Conservation (phyloP, 768 basidiomycete genomes). For the Auricularia heimuer region DNA sequence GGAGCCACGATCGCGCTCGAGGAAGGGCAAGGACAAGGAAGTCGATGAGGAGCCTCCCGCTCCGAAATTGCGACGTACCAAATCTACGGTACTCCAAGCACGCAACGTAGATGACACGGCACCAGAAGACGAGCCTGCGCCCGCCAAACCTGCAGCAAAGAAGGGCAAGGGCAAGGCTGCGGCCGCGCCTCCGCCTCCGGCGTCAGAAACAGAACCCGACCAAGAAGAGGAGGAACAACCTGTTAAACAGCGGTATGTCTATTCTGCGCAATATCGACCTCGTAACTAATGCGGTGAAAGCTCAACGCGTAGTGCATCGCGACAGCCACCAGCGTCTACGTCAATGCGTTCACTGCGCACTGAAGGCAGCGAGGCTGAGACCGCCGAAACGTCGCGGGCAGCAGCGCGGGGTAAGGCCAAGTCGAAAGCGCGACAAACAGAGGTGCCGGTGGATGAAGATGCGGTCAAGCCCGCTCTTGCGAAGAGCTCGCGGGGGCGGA, state of each 20-base stretch:
- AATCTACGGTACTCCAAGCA: neutral
- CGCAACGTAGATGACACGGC: neutral
- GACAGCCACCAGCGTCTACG: no score
- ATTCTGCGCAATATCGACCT: no score
- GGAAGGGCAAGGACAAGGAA: conserved; percentile 21
- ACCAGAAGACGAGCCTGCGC: neutral
- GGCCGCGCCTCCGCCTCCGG: conserved; percentile 2
- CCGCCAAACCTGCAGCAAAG: neutral
- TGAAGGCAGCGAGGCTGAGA: no score
- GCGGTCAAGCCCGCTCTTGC: neutral
- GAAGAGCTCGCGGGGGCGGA: conserved; percentile 1
- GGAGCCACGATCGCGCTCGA: neutral
- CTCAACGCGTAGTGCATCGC: no score
- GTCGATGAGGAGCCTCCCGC: conserved; percentile 9
- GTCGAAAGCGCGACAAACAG: neutral
- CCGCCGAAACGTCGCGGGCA: no score
- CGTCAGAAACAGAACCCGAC: conserved; percentile 6
- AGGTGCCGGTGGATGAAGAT: neutral
- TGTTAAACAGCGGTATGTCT: no score
- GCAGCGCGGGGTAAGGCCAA: neutral
- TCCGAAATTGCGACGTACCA: conserved; percentile 4
- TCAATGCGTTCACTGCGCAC: no score
- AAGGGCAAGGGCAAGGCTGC: neutral
- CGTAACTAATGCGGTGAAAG: no score
- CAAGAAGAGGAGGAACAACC: neutral